A percentile compares a stretch with the other conserved stretches of the same genome.
phyloP scores from a whole-genome alignment of 768 basidiomycete species.

The Amylocystis lapponica region DNA sequence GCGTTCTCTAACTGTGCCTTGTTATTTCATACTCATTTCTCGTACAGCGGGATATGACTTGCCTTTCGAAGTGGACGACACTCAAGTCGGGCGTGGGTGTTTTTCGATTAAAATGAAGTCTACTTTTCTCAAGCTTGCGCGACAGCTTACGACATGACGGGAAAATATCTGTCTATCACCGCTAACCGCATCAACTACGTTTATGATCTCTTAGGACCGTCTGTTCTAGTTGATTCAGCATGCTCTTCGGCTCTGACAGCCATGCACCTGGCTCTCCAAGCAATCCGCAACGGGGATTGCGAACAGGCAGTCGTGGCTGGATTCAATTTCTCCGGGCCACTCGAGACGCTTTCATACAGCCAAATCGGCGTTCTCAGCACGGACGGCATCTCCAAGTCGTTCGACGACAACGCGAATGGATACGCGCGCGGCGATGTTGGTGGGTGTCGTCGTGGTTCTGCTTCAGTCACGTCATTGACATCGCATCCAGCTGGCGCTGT shows the following conservation, averaged over 20 bases:
- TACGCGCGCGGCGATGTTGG: slow-evolving; percentile 16
- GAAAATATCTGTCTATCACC: slow-evolving; percentile 9
- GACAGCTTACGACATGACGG: slow-evolving; percentile 8
- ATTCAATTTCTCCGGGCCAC: slow-evolving; percentile 24
- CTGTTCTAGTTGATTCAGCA: slow-evolving; percentile 38
- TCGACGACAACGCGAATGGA: slow-evolving; percentile 37
- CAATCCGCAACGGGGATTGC: slow-evolving; percentile 38
- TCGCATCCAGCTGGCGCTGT: slow-evolving; percentile 28
- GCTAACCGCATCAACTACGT: slow-evolving; percentile 31
- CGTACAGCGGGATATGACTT: not conserved
- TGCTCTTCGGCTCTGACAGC: slow-evolving; percentile 35
- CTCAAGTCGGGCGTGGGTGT: slow-evolving; percentile 2
- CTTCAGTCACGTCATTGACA: not conserved
- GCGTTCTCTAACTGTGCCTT: not conserved
- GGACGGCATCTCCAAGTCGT: slow-evolving; percentile 36
- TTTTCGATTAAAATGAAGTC: no score
- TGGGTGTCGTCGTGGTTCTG: not conserved
- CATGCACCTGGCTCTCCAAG: slow-evolving; percentile 43
- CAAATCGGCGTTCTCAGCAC: slow-evolving; percentile 31
- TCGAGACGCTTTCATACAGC: slow-evolving; percentile 30
- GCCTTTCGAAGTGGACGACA: slow-evolving; percentile 3
- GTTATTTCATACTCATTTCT: no score
- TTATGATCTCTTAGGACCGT: slow-evolving; percentile 38
- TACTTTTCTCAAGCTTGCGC: no score
- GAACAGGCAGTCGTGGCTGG: slow-evolving; percentile 43